These are phyloP conservation scores for Pisolithus tinctorius DNA, from an alignment of 768 basidiomycete genomes.

Conservation along the genomic window DNA sequence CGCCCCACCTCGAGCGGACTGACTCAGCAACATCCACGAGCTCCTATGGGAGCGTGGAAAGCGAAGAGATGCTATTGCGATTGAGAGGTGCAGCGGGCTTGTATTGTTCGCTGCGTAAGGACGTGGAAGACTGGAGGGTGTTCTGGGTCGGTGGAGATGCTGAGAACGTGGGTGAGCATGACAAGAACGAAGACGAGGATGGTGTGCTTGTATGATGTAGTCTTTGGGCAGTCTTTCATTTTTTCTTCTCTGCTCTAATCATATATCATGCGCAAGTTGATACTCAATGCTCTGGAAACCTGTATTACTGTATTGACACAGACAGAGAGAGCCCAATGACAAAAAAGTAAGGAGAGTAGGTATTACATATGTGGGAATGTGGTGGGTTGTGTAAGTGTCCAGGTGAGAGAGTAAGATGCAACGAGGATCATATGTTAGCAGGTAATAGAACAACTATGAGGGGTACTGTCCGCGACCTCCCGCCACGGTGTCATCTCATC, in stretches of 20 bases:
- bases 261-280: slow-evolving; percentile 12
- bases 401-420: slow-evolving; percentile 13
- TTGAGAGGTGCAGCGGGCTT: slow-evolving; percentile 55
- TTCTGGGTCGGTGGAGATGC: slow-evolving; percentile 72
- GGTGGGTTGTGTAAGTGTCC: slow-evolving; percentile 19
- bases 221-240: no score
- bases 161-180: slow-evolving; percentile 18
- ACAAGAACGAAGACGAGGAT: slow-evolving; percentile 28
- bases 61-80: slow-evolving; percentile 41
- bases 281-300: slow-evolving; percentile 9
- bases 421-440: slow-evolving; percentile 6
- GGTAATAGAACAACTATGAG: background rate
- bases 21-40: slow-evolving; percentile 36
- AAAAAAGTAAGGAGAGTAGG: slow-evolving; percentile 13
- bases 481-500: background rate
- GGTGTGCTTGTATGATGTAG: slow-evolving; percentile 19
- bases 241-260: background rate
- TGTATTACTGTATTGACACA: slow-evolving; percentile 14
- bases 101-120: slow-evolving; percentile 76
- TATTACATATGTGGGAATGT: slow-evolving; percentile 24
- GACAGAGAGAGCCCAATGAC: slow-evolving; percentile 14
- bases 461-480: background rate
- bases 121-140: slow-evolving; percentile 67
- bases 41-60: slow-evolving; percentile 47
- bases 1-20: slow-evolving; percentile 35